Evolutionary conservation across 345 rosid genomes (phyloP).

Genomic region (Diplotaxis tenuifolia): DNA sequence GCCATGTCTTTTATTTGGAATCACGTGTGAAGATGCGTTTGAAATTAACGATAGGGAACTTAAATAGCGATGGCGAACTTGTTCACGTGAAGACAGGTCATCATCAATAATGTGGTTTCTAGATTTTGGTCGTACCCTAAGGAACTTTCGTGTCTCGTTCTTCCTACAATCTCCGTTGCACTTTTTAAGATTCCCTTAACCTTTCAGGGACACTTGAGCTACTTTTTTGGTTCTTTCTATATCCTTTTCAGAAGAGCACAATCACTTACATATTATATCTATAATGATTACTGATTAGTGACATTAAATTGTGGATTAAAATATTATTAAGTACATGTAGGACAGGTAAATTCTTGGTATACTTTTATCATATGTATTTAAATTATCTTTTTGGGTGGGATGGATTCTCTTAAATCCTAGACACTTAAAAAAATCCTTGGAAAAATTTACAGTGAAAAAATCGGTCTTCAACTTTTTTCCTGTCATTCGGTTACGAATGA

Average conservation of each 20-base stretch:
- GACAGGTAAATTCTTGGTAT: too few species aligned
- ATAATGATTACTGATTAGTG: too few species aligned
- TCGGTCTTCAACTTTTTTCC: not conserved
- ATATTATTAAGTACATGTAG: too few species aligned
- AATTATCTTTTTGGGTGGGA: too few species aligned
- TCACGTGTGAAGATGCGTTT: constrained; percentile 21
- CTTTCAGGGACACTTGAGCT: constrained; percentile 20
- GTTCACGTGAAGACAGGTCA: constrained; percentile 33
- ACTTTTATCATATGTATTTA: too few species aligned
- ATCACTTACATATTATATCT: too few species aligned
- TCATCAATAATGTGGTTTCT: constrained; percentile 13
- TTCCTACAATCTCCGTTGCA: not conserved
- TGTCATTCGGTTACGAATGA: not conserved
- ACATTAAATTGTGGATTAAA: too few species aligned
- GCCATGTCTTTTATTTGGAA: not conserved
- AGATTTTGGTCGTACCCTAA: constrained; percentile 11
- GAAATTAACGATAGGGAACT: not conserved
- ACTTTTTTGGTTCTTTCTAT: not conserved
- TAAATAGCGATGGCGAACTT: constrained; percentile 27
- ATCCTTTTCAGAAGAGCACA: too few species aligned
- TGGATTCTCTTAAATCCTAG: too few species aligned
- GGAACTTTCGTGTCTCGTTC: constrained; percentile 19
- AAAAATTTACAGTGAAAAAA: too few species aligned
- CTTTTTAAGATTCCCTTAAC: constrained; percentile 32
- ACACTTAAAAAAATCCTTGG: not conserved